Percentiles rank a stretch among this genome's conserved stretches.
Evolutionary conservation across 306 rosid genomes (phyloP).

Genomic region (Castanea crenata): DNA sequence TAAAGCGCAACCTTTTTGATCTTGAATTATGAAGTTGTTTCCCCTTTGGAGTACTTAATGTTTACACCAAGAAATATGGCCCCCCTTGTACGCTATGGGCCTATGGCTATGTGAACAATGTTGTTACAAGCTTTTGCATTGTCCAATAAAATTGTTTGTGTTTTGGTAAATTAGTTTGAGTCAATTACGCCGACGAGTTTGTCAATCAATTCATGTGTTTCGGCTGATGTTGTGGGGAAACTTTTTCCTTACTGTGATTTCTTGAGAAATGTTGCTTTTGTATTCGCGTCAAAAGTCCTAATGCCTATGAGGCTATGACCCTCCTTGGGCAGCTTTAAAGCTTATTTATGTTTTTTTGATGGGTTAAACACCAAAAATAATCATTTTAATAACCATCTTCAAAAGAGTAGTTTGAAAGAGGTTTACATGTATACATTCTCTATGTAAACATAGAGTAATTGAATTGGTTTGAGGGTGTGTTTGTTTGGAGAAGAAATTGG

Average conservation of each 20-base stretch:
- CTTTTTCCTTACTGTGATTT: too few relatives aligned
- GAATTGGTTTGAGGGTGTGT: too few relatives aligned
- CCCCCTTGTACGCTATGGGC: not conserved
- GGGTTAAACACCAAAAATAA: too few relatives aligned
- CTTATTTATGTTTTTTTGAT: too few relatives aligned
- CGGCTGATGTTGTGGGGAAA: not conserved
- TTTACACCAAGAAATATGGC: constrained; percentile 20
- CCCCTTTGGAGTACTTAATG: not conserved
- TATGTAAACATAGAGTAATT: too few relatives aligned
- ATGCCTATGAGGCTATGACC: too few relatives aligned
- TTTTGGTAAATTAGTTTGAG: constrained; percentile 6
- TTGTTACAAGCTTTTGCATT: not conserved
- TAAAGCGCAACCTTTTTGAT: not conserved
- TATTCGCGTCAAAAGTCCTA: too few relatives aligned
- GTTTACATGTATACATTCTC: too few relatives aligned
- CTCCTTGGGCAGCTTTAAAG: too few relatives aligned
- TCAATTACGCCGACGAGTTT: constrained; percentile 24
- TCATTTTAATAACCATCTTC: too few relatives aligned
- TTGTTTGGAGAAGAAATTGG: too few relatives aligned
- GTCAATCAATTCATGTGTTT: not conserved
- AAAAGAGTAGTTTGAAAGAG: too few relatives aligned
- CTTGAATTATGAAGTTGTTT: constrained; percentile 5
- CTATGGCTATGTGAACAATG: not conserved
- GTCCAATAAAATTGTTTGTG: not conserved
- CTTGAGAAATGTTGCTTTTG: not conserved